Base-by-base conservation (phyloP, 192 early-diverging fungal genomes). In the Backusella liffmaniae region DNA sequence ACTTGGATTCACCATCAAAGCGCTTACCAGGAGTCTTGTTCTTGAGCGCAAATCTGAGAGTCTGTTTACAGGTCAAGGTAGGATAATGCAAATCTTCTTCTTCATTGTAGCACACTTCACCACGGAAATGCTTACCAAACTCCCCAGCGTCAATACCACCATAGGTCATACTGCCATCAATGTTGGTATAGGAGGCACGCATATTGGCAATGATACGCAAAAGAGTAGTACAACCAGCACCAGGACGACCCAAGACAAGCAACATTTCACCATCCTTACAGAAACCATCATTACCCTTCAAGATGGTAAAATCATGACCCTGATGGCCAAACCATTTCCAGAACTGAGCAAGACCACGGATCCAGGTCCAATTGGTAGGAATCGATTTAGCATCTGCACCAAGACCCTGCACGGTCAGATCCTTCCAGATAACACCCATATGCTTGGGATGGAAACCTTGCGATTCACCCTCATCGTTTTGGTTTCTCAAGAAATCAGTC, bases 41-140 rank as follows among this genome's bases (percentile, higher is more conserved):
- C 76, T 90, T 85, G 56, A 94, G 82, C 1, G 93, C 92, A 80
- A 92, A 93, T 41, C 90, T 85, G 13, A 94, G 84, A 18, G 93
- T 96, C 79, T 94, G 88, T 51, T 91, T 88, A 16, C 93, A 90
- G 7, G 93, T 93, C 78, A 95, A 73, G 18, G 91, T 92, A 7
- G 93, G 90, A 77, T 88, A 93, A 76, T 96, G 93, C 37, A 88
- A 84, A 72, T 94, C 93, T 77, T 92, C 91, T 85, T 96, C 95
- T 77, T 91, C 87, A 78, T 91, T 92, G 79, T 95, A 96, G n/a
- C 88, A 87, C 7, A 96, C 88, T 74, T 94, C 90, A 67, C 91
- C 92, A 70, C 90, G 88, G 76, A 91, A 93, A 59, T 88, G 78
- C 35, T 84, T 84, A 3, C 72, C 76, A 72, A 96, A 87, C 49